Evolutionary conservation across 805 yeast genomes (phyloP), one percentile per base, ranked within the genome.

Genomic region (Barnettozyma vustinii): DNA sequence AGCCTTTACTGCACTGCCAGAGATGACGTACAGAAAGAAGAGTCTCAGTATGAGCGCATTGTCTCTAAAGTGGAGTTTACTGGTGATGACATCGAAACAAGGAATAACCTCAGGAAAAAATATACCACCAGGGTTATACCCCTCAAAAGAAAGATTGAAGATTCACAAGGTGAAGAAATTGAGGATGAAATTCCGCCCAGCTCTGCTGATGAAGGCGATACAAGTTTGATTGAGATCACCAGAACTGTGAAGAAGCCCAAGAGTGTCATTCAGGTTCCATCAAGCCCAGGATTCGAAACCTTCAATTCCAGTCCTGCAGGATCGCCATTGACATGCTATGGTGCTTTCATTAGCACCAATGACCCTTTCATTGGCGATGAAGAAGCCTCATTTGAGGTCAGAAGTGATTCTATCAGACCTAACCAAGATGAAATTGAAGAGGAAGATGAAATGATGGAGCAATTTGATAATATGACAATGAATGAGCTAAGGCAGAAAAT

Each of bases 211-310:
- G 59, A 52, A 30, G 52, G 54, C 13, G 56, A 56, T 26, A 45
- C 54, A 20, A 60, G 64, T 44, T 50, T 61, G 15, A 58, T 61
- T 37, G 65, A 60, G 40, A 59, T 61, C 10, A 58, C 60, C n/a
- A 48, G 62, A 35, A 54, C 56, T 1, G 44, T 57, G 10, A 61
- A 58, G 40, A 57, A 47, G 36, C 37, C 37, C 5, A 46, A 50
- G 23, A 25, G 33, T 2, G 39, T 25, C 20, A 51, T 59, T 18
- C 63, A 60, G 45, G 64, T 60, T 1, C 54, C 53, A 2, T 59
- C 64, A 8, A 53, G 58, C 18, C 61, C 51, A 3, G 41, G 53
- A 42, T 32, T 42, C 25, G 37, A 39, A 6, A 16, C 37, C 27
- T 27, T 36, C 3, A n/a, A 33, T 9, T 51, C 57, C 26, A 55